Percentiles rank a stretch among this genome's conserved stretches.
phyloP scores from a whole-genome alignment of 345 rosid species.

The Lepidium aucheri region DNA sequence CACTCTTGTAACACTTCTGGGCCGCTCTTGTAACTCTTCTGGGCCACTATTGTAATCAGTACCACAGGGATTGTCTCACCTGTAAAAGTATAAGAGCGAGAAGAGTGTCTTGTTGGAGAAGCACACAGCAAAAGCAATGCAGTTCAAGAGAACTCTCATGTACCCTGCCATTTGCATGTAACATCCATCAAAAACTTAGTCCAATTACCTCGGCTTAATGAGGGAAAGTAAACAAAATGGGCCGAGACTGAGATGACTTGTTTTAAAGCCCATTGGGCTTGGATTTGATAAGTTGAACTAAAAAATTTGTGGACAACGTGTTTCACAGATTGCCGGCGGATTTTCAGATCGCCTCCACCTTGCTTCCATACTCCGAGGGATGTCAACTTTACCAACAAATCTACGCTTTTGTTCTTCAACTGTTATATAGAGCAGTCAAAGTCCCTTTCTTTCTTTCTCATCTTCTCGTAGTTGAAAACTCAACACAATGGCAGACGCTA shows the following conservation, averaged over 20 bases:
- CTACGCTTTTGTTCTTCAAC: background rate
- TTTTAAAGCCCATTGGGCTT: background rate
- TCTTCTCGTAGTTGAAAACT: background rate
- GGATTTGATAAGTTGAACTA: too few species aligned
- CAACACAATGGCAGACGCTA: constrained; percentile 15
- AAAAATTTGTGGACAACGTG: background rate
- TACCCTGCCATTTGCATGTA: constrained; percentile 44
- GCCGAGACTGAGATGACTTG: background rate
- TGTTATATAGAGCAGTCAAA: constrained; percentile 8
- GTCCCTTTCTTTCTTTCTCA: background rate
- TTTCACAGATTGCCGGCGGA: constrained; percentile 24
- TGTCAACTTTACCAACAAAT: background rate
- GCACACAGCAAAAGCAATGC: constrained; percentile 70
- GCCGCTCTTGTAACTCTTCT: too few species aligned
- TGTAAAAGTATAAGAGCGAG: constrained; percentile 59
- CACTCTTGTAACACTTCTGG: too few species aligned
- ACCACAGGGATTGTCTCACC: constrained; percentile 31
- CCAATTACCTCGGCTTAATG: background rate
- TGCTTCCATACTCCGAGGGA: background rate
- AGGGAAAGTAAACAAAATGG: background rate
- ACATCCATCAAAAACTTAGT: background rate
- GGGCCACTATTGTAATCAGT: background rate
- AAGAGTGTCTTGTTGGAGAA: constrained; percentile 74
- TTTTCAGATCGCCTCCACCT: constrained; percentile 11
- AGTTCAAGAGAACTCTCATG: constrained; percentile 66